Conservation (phyloP, 2,329 filamentous ascomycete genomes). For the Colletotrichum tropicicola region DNA sequence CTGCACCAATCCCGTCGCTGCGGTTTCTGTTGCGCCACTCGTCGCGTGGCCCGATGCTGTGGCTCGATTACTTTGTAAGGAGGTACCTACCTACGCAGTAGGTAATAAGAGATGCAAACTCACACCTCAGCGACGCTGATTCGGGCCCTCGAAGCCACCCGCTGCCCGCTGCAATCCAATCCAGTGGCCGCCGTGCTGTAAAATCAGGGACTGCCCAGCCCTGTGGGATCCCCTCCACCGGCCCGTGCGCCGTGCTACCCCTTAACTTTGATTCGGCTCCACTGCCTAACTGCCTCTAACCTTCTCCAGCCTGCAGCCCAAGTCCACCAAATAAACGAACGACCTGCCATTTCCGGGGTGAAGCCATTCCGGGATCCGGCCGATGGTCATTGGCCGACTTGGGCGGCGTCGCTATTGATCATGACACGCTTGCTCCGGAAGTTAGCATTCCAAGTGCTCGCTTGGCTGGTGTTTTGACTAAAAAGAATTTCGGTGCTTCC, state of each 20-base stretch:
- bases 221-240: constrained; percentile 14
- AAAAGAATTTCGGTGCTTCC: no score
- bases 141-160: background rate
- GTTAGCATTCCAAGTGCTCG: no score
- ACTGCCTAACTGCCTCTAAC: background rate
- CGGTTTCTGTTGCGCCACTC: constrained; percentile 1
- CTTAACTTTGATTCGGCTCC: constrained; percentile 20
- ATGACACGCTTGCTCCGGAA: no score
- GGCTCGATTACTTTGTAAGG: background rate
- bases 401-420: no score
- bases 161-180: no score
- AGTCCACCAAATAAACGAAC: background rate
- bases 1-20: constrained; percentile 18
- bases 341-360: background rate
- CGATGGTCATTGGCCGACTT: no score
- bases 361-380: constrained; percentile 1
- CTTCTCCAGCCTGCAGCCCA: background rate
- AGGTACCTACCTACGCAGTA: background rate
- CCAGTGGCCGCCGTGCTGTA: no score
- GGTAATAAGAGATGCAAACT: no score
- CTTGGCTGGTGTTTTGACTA: no score
- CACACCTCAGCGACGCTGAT: no score
- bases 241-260: constrained; percentile 19
- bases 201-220: constrained; percentile 1
- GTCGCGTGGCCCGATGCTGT: constrained; percentile 2